Base-by-base conservation (phyloP, 345 rosid genomes). In the thale cress (Arabidopsis thaliana) region DNA sequence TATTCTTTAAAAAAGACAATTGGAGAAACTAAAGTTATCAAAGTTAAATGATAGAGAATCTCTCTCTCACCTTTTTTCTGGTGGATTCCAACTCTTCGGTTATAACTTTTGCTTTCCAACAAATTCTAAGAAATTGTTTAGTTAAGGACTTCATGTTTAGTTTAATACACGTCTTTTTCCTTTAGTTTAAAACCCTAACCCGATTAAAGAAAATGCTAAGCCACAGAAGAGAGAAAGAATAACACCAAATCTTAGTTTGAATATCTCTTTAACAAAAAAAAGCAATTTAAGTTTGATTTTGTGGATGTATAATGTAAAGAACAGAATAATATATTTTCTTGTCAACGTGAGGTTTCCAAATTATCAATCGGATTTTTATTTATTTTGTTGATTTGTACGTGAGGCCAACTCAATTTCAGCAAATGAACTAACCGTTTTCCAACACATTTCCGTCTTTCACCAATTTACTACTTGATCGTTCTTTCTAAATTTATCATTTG, bases 11-110 rank as follows among this genome's bases (percentile, higher is more conserved):
- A 20, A 69, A 44, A 34, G 60, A 71, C 38, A 58, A 45, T 64
- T 65, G 40, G 67, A 41, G 81, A 72, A 71, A 65, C 40, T 65
- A 71, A 65, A 78, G 59, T 33, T 49, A 59, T 14, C 50, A 49
- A 72, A 52, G 59, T 78, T 30, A 59, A 66, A 66, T 60, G 38
- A 58, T 51, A 36, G 69, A 72, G 74, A 59, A 69, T 62, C 22
- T 71, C 53, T 55, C 38, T 72, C 57, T 51, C 69, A 51, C 69
- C 20, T 16, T 57, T 78, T 72, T 71, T 72, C 13, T 59, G 50
- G 78, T 78, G 81, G 81, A 60, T 72, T 67, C 78, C 81, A 78
- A 72, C 77, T 72, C 69, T 45, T 78, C 44, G 4, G 53, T 52
- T 13, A n/a, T 59, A 42, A 67, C 74, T 52, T 78, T 78, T 57